phyloP scores from a whole-genome alignment of 1,139 yeast species.

The Yamadazyma trypodendri region DNA sequence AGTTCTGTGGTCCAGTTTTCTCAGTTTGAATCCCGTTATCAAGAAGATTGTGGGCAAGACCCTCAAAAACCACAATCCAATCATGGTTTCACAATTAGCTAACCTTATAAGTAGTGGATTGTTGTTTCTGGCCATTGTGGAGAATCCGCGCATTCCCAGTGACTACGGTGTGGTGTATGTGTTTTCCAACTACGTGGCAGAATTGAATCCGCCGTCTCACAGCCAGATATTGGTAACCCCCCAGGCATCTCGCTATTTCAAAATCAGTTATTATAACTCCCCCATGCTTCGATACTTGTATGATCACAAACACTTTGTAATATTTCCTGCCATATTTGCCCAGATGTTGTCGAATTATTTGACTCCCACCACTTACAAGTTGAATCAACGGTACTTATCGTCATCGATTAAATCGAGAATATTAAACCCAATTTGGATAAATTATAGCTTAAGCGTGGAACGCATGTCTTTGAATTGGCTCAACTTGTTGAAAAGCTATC shows the following conservation, averaged over 20 bases:
- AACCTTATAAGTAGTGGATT: conserved; percentile 29
- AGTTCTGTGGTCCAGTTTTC: conserved; percentile 30
- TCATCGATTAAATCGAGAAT: conserved; percentile 30
- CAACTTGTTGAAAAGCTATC: conserved; percentile 27
- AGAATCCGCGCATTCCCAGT: conserved; percentile 31
- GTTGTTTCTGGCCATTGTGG: conserved; percentile 32
- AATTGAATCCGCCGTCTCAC: conserved; percentile 36
- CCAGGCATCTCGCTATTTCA: conserved; percentile 25
- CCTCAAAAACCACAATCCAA: background rate
- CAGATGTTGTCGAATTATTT: conserved; percentile 44
- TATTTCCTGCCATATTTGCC: conserved; percentile 39
- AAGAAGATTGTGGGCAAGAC: conserved; percentile 11
- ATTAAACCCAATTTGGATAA: conserved; percentile 46
- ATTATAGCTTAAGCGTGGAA: conserved; percentile 31
- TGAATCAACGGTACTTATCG: conserved; percentile 39
- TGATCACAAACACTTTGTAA: conserved; percentile 30
- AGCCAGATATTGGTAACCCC: conserved; percentile 30
- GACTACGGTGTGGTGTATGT: conserved; percentile 41
- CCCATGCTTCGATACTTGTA: conserved; percentile 23
- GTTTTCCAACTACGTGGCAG: conserved; percentile 33
- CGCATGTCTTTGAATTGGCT: conserved; percentile 30
- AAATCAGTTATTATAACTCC: conserved; percentile 24
- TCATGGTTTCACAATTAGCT: conserved; percentile 18
- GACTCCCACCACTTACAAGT: conserved; percentile 39
- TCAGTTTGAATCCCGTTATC: conserved; percentile 34